Evolutionary conservation across 371 early-diverging fungal species (phyloP).

Genomic region (Apophysomyces sp.): DNA sequence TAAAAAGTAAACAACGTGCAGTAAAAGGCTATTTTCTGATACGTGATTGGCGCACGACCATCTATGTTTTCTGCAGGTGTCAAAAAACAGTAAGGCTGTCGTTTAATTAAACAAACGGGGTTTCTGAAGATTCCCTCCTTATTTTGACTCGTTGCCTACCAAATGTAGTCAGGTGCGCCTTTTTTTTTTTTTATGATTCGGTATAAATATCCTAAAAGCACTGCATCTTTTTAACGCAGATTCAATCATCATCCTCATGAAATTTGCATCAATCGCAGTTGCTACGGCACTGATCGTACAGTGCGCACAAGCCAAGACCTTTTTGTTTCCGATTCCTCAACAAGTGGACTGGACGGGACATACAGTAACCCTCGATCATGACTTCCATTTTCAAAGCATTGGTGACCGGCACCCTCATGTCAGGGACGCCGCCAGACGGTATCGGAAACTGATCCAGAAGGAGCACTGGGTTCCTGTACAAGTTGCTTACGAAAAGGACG

Average conservation of each 20-base stretch:
- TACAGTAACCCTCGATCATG: slow-evolving; percentile 12
- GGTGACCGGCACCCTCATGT: slow-evolving; percentile 27
- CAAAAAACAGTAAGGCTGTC: no score
- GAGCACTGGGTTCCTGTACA: slow-evolving; percentile 45
- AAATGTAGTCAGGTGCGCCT: no score
- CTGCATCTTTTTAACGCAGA: no score
- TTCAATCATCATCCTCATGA: slow-evolving; percentile 26
- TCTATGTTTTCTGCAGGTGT: no score
- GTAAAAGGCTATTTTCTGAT: no score
- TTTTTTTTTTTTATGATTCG: no score
- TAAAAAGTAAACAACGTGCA: background rate
- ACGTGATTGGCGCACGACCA: no score
- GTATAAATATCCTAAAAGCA: no score
- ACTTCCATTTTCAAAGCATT: slow-evolving; percentile 27
- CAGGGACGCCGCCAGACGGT: slow-evolving; percentile 37
- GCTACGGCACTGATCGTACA: slow-evolving; percentile 19
- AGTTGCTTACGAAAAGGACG: slow-evolving; percentile 11
- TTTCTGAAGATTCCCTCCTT: no score
- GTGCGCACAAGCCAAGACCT: slow-evolving; percentile 29
- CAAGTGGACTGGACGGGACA: slow-evolving; percentile 37
- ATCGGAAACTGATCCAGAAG: slow-evolving; percentile 27
- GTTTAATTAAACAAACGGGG: no score
- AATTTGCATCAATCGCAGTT: slow-evolving; percentile 25
- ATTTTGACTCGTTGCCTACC: no score
- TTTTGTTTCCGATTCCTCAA: slow-evolving; percentile 46